phyloP scores from a whole-genome alignment of 495 filamentous ascomycete genomes.

The Neurospora africana region DNA sequence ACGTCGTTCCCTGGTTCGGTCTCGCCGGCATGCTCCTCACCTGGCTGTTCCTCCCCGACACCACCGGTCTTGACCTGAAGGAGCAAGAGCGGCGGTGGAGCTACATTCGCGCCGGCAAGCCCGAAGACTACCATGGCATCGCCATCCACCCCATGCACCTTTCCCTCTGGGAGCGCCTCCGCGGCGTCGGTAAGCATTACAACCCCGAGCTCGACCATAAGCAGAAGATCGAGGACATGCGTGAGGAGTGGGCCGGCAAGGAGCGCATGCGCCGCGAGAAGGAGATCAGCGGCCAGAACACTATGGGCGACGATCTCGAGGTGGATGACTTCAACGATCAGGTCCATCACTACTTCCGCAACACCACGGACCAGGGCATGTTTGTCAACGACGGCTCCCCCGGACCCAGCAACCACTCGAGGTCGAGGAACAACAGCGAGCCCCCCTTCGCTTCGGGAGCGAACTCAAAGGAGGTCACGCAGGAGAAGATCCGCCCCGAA shows the following conservation, averaged over 20 bases:
- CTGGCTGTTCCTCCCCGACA: conserved; percentile 75
- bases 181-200: conserved; percentile 64
- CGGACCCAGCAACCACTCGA: neutral
- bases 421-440: neutral
- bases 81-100: conserved; percentile 85
- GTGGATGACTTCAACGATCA: conserved; percentile 32
- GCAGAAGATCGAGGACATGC: conserved; percentile 70
- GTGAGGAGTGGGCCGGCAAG: conserved; percentile 33
- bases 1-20: conserved; percentile 87
- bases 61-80: conserved; percentile 85
- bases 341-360: conserved; percentile 34
- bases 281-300: conserved; percentile 16
- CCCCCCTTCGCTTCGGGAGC: neutral
- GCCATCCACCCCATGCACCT: conserved; percentile 80
- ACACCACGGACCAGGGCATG: conserved; percentile 7
- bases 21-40: conserved; percentile 71
- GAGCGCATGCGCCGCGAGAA: conserved; percentile 15
- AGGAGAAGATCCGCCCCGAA: neutral
- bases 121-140: conserved; percentile 75
- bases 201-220: conserved; percentile 66
- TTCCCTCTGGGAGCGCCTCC: conserved; percentile 66
- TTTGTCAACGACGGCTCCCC: neutral
- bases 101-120: conserved; percentile 64
- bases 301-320: conserved; percentile 14
- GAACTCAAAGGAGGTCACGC: conserved; percentile 1